Evolutionary conservation across 73 alveolate genomes (phyloP).

Genomic region (Paramecium biaurelia): DNA sequence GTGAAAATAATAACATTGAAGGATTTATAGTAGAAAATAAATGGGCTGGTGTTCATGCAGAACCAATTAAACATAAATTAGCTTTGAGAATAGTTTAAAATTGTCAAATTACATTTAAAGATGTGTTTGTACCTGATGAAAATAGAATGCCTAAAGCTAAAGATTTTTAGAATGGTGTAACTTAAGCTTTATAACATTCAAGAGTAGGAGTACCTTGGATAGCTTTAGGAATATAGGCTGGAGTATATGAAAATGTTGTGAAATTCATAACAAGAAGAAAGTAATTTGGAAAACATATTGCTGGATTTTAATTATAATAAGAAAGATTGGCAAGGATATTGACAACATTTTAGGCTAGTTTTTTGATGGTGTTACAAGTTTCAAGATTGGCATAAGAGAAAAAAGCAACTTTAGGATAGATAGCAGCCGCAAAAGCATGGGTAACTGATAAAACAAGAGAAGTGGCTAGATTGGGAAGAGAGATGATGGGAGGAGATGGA

Average conservation of each 20-base stretch:
- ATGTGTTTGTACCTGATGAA: constrained; percentile 79
- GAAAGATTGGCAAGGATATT: constrained; percentile 75
- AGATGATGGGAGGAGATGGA: constrained; percentile 89
- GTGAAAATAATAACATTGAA: constrained; percentile 65
- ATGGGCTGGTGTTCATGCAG: constrained; percentile 72
- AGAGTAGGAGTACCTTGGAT: constrained; percentile 82
- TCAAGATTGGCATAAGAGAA: constrained; percentile 70
- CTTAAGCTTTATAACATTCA: constrained; percentile 70
- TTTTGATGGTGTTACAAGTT: constrained; percentile 53
- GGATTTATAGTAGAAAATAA: constrained; percentile 72
- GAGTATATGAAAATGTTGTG: constrained; percentile 66
- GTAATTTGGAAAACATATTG: constrained; percentile 76
- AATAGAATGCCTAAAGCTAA: constrained; percentile 70
- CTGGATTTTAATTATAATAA: constrained; percentile 71
- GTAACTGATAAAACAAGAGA: constrained; percentile 70
- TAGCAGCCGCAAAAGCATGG: constrained; percentile 79
- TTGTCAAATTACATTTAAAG: constrained; percentile 67
- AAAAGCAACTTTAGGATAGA: constrained; percentile 77
- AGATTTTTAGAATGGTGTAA: constrained; percentile 80
- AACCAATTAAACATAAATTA: constrained; percentile 65
- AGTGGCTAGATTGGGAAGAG: constrained; percentile 78
- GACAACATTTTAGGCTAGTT: constrained; percentile 60
- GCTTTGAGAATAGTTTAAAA: constrained; percentile 72
- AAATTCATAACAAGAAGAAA: constrained; percentile 54
- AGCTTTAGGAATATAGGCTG: constrained; percentile 79